These are phyloP conservation scores for Aspergillus terreus DNA, from an alignment of 2,329 filamentous ascomycete species.

Conservation along the genomic window DNA sequence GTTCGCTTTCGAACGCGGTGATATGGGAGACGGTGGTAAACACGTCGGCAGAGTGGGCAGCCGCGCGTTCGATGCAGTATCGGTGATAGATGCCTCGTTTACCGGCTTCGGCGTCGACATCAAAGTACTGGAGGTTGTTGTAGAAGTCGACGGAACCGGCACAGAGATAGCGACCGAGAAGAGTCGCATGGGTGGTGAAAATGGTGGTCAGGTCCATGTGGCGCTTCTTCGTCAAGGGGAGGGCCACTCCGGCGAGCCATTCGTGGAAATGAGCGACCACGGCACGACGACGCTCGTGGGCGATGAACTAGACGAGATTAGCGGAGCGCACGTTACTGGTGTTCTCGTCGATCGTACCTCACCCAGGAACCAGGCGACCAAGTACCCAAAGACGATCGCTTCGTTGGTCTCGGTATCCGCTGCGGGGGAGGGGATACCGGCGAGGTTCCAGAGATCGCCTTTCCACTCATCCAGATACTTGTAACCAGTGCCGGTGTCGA, in stretches of 20 bases:
- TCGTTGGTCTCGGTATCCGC: conserved; percentile 95
- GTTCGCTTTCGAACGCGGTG: conserved; percentile 96
- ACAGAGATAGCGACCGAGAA: conserved; percentile 92
- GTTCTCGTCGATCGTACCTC: conserved; percentile 60
- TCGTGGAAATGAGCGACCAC: conserved; percentile 99
- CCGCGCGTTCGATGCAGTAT: conserved; percentile 95
- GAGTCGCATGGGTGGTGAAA: conserved; percentile 95
- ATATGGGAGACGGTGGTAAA: conserved; percentile 99
- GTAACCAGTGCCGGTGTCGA: conserved; percentile 93
- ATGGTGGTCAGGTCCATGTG: conserved; percentile 97
- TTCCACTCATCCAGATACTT: conserved; percentile 95
- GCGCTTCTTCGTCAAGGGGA: conserved; percentile 88
- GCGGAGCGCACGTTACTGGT: neutral
- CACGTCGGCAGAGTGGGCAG: conserved; percentile 87
- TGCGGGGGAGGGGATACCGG: conserved; percentile 89
- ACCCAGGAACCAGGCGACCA: conserved; percentile 96
- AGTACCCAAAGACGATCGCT: conserved; percentile 93
- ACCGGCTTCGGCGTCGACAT: conserved; percentile 92
- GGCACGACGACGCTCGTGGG: conserved; percentile 84
- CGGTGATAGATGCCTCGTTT: conserved; percentile 98
- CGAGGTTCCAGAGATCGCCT: conserved; percentile 85
- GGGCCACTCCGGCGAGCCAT: conserved; percentile 91
- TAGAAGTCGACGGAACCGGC: conserved; percentile 98
- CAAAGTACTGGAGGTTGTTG: conserved; percentile 96
- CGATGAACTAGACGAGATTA: conserved; percentile 67